Conservation (phyloP, 2,329 filamentous ascomycete species). For the Pseudogymnoascus sp. region DNA sequence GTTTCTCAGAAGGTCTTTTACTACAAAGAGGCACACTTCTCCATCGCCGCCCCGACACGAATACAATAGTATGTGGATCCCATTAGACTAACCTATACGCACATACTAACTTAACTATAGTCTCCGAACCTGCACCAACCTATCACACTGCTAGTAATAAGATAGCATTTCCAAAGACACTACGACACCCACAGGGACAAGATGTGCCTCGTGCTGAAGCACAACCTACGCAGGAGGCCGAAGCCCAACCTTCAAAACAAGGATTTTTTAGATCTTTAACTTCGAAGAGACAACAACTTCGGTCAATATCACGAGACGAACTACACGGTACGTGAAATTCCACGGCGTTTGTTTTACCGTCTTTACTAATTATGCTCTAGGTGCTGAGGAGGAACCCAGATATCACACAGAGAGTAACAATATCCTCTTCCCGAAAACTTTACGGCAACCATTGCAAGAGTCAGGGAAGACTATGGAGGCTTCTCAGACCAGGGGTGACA, state of each 20-base stretch:
- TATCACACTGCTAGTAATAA: background rate
- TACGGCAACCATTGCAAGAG: background rate
- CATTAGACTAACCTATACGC: background rate
- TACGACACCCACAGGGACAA: background rate
- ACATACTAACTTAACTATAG: background rate
- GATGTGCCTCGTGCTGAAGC: background rate
- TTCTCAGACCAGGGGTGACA: background rate
- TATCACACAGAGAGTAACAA: background rate
- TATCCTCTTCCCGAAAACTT: background rate
- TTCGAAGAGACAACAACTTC: background rate
- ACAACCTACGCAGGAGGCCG: background rate
- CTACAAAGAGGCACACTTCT: conserved; percentile 1
- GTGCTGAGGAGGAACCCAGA: background rate
- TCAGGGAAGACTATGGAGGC: background rate
- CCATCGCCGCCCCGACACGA: background rate
- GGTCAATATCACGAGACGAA: background rate
- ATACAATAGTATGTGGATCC: background rate
- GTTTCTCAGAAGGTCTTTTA: background rate
- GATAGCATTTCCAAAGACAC: background rate
- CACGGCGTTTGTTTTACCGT: background rate
- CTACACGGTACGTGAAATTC: background rate
- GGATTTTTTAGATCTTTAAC: conserved; percentile 1
- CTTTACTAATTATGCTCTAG: background rate
- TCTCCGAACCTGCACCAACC: background rate
- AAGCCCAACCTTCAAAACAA: background rate